Base-by-base conservation (phyloP, 1,284 basidiomycete genomes). In the Cystobasidiaceae sp. region DNA sequence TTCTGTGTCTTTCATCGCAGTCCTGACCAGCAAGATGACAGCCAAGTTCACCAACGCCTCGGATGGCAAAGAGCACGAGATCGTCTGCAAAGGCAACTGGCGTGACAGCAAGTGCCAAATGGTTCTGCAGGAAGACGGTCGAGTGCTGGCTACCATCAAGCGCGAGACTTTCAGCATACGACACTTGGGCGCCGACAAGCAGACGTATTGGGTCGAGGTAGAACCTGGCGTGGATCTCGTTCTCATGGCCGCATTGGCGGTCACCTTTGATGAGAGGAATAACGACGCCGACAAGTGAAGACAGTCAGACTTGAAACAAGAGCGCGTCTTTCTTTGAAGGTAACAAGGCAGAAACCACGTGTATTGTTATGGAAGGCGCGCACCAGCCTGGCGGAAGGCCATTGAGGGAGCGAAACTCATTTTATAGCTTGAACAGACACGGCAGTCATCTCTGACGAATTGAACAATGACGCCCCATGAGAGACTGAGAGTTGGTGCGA, bases 171-270 rank as follows among this genome's bases (percentile, higher is more conserved):
- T 73, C 39, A 76, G 74, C 60, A 67, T 69, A 17, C 39, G 74
- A 28, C 71, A 77, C 67, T 48, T 75, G 4, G 74, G 75, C 23
- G 63, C 56, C 8, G 73, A 75, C 52, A 71, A 73, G 49, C 76
- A 77, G 68, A 75, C 75, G 19, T 76, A 76, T 37, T 56, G 28
- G 30, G 58, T 61, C 9, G 75, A 73, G 0, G 74, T 79, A 23
- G 78, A 78, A 1, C 76, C 78, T 0, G 77, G 77, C 15, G 78
- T 80, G 11, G 79, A 80, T 66, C 72, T 79, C 3, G 71, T 76
- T 4, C 71, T 80, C 30, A 76, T 80, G 21, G 74, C 77, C 1
- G 79, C 78, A 3, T 69, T 79, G 25, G 78, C 78, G 63, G 76
- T 80, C 52, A 77, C 77, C 51, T 74, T 79, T 61, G 78, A 79